Conservation (phyloP, 1,139 yeast species). For the Blastobotrys buckinghamii region DNA sequence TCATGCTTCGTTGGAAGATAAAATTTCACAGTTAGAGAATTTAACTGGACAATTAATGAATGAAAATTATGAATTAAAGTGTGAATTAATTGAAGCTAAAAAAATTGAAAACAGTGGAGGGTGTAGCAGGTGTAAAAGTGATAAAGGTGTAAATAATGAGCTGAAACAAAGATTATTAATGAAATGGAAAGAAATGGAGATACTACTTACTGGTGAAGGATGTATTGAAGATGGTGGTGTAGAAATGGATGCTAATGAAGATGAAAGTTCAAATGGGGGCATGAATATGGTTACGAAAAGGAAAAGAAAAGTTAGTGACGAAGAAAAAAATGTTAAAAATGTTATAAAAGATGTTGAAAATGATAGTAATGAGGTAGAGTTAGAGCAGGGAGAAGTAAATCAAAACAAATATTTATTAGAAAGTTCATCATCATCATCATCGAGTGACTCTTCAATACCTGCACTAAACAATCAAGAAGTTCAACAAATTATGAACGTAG, state of each 20-base stretch:
- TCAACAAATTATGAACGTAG: not conserved
- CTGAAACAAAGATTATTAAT: not conserved
- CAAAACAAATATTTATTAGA: not conserved
- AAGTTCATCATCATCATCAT: not conserved
- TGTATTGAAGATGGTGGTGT: not conserved
- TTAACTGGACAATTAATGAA: constrained; percentile 19
- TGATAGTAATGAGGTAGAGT: not conserved
- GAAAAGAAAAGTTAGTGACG: constrained; percentile 7
- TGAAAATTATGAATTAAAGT: constrained; percentile 23
- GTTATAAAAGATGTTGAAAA: not conserved
- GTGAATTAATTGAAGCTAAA: constrained; percentile 19
- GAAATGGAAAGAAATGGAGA: constrained; percentile 10
- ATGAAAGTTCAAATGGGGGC: constrained; percentile 1
- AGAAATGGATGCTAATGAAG: not conserved
- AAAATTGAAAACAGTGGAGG: constrained; percentile 1
- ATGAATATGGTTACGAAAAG: constrained; percentile 4
- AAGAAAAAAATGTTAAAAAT: constrained; percentile 1
- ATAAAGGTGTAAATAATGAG: not conserved
- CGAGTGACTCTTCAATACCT: no score
- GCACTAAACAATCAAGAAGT: no score
- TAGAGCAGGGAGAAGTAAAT: no score
- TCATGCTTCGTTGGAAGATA: constrained; percentile 23
- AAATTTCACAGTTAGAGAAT: constrained; percentile 21
- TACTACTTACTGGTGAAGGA: constrained; percentile 2
- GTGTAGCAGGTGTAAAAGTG: not conserved